Percentiles rank a stretch among this genome's conserved stretches.
phyloP scores from a whole-genome alignment of 352 stramenopile species.

The Phytophthora melonis region DNA sequence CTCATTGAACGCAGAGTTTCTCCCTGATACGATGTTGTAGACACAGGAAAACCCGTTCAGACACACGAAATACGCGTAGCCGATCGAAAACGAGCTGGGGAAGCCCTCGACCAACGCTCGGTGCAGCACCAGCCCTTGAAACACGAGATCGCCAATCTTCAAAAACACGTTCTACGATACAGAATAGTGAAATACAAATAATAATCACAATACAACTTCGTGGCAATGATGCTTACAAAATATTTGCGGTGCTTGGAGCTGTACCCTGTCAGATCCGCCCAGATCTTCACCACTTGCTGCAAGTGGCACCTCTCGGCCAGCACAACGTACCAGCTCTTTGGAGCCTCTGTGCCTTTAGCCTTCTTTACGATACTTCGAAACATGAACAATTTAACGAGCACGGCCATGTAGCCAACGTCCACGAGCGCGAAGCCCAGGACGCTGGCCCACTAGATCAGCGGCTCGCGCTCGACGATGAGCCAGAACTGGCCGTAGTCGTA shows the following conservation, averaged over 20 bases:
- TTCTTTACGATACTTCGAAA: conserved; percentile 7
- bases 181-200: too few relatives aligned
- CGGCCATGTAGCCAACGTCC: conserved; percentile 11
- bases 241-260: conserved; percentile 28
- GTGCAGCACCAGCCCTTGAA: conserved; percentile 32
- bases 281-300: conserved; percentile 6
- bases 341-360: not conserved
- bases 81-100: conserved; percentile 25
- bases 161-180: conserved; percentile 35
- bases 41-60: conserved; percentile 37
- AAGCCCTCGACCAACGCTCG: conserved; percentile 35
- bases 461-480: conserved; percentile 30
- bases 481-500: conserved; percentile 46
- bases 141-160: conserved; percentile 38
- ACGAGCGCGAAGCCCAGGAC: conserved; percentile 24
- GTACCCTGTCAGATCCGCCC: conserved; percentile 22
- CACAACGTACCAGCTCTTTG: conserved; percentile 19
- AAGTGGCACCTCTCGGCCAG: conserved; percentile 11
- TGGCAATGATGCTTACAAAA: conserved; percentile 12
- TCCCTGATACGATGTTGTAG: conserved; percentile 23
- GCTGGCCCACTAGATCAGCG: conserved; percentile 20
- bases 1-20: conserved; percentile 38
- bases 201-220: too few relatives aligned
- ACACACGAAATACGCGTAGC: conserved; percentile 32
- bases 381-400: conserved; percentile 35